Percentiles rank a stretch among this genome's conserved stretches.
These are phyloP conservation scores for Phytopythium chamaehyphon DNA, from an alignment of 352 stramenopile genomes.

Conservation along the genomic window DNA sequence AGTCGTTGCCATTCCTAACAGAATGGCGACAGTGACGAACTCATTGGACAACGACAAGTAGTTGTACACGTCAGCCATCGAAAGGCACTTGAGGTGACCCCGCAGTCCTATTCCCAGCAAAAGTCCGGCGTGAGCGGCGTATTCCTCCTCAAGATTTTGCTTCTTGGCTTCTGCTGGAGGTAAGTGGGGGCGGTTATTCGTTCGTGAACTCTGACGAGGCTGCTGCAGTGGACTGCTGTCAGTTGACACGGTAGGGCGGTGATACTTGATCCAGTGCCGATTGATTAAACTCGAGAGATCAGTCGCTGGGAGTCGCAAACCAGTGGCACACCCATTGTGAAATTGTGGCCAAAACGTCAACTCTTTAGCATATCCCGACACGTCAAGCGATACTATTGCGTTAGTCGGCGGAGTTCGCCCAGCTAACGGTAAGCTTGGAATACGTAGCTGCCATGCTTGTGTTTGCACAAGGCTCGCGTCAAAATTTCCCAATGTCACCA, in stretches of 20 bases:
- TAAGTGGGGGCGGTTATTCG: conserved; percentile 5
- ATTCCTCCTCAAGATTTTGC: conserved; percentile 67
- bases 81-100: conserved; percentile 93
- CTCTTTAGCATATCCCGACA: conserved; percentile 86
- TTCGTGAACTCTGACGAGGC: background rate
- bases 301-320: conserved; percentile 77
- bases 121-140: conserved; percentile 92
- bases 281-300: conserved; percentile 87
- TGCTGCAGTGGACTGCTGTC: background rate
- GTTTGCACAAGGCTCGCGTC: conserved; percentile 54
- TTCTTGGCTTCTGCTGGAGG: conserved; percentile 15
- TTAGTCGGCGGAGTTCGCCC: conserved; percentile 94
- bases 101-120: conserved; percentile 94
- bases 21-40: conserved; percentile 94
- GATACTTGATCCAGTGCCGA: conserved; percentile 98
- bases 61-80: conserved; percentile 98
- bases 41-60: conserved; percentile 97
- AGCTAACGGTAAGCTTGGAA: conserved; percentile 92
- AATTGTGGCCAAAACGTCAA: conserved; percentile 97
- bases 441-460: conserved; percentile 82
- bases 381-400: conserved; percentile 90
- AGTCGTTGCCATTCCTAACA: conserved; percentile 96
- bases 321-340: conserved; percentile 97
- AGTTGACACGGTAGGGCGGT: conserved; percentile 69
- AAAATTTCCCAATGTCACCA: conserved; percentile 95